Evolutionary conservation across 2,329 filamentous ascomycete species (phyloP), one percentile per base, ranked within the genome.

Genomic region (Onygenales sp.): DNA sequence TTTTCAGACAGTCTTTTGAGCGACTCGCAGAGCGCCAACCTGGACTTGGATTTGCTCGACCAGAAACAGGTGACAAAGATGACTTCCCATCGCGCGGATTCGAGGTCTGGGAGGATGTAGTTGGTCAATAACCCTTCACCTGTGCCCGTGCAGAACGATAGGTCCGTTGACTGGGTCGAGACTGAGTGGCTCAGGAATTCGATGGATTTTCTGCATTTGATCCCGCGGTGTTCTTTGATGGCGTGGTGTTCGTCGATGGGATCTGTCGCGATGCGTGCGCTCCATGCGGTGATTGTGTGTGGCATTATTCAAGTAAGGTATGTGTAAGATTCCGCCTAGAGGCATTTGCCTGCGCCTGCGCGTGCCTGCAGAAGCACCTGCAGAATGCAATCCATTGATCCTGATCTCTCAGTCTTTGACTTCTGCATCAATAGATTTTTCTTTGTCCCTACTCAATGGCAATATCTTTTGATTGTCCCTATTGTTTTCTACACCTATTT

Each of bases 11-110:
- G 75, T 50, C 73, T 72, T 11, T 75, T 68, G 0, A 93, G 75
- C 0, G 82, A 73, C 3, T 78, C 70, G 41, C 73, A 75, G 10
- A 93, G 71, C 0, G 76, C 76, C 3, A 77, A 71, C 14, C 84
- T 73, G 0, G 82, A 84, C 1, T 76, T 68, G 0, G 87, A 91
- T 0, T 74, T 72, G 10, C 5, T 41, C 0, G 87, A 83, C 87
- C 87, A 91, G 69, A 91, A 93, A 68, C 88, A 92, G 7, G 88
- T 92, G 6, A 90, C 85, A 43, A 93, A 76, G 55, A 90, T 80
- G 32, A 91, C 72, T 61, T 89, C 87, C 47, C 76, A 70, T 38
- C 78, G 72, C 2, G 87, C 83, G 0, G 70, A 64, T 4, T 80
- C 69, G 3, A 91, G 27, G 8, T 52, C 50, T 9, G 50, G 50